Conservation (phyloP, 768 basidiomycete species). For the Lentinula detonsa region DNA sequence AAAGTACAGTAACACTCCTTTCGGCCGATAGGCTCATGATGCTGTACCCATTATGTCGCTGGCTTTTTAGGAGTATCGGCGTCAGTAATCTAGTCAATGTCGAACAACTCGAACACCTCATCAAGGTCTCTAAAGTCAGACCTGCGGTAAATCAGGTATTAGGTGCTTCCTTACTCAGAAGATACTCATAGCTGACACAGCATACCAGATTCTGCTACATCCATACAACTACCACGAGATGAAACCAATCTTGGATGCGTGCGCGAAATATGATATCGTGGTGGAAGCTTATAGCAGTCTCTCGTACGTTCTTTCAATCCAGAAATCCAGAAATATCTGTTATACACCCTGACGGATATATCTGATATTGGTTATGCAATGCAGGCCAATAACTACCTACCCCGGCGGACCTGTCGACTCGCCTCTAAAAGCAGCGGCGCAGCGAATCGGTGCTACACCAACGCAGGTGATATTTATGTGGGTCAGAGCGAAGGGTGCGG, state of each 20-base stretch:
- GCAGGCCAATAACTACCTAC: conserved; percentile 51
- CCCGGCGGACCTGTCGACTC: conserved; percentile 64
- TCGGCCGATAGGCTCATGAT: background rate
- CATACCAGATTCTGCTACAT: conserved; percentile 40
- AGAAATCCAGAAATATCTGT: background rate
- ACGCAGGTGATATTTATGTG: conserved; percentile 69
- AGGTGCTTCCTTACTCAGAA: background rate
- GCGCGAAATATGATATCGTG: conserved; percentile 42
- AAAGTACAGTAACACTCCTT: conserved; percentile 21
- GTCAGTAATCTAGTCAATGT: conserved; percentile 53
- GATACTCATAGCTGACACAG: background rate
- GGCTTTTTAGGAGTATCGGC: conserved; percentile 55
- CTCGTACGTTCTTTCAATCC: conserved; percentile 20
- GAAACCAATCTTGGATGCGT: conserved; percentile 42
- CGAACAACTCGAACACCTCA: conserved; percentile 53
- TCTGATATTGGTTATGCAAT: conserved; percentile 5
- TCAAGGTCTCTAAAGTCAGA: conserved; percentile 52
- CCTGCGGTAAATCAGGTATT: conserved; percentile 65
- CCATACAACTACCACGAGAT: conserved; percentile 51
- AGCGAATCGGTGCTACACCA: conserved; percentile 44
- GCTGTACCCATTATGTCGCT: conserved; percentile 8
- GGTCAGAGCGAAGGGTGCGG: conserved; percentile 60
- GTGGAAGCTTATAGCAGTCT: conserved; percentile 54
- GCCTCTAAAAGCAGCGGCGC: conserved; percentile 45
- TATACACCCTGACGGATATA: background rate